Evolutionary conservation across 2,329 filamentous ascomycete species (phyloP).

Genomic region (Cercospora sp.): DNA sequence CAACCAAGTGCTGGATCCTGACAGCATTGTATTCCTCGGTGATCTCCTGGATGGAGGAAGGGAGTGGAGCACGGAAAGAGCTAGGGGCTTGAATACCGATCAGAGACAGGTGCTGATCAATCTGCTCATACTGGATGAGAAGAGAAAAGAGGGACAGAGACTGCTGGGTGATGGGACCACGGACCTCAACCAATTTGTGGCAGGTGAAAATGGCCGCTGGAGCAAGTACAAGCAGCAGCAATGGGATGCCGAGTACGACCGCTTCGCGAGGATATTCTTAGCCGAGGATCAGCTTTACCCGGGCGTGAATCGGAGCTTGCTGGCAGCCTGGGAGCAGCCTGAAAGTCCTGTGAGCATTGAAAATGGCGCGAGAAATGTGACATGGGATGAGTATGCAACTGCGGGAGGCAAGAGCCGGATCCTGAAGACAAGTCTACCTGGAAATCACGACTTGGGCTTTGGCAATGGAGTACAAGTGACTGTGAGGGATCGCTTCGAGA

Average conservation of each 20-base stretch:
- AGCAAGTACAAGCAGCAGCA: constrained; percentile 75
- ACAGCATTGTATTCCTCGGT: constrained; percentile 86
- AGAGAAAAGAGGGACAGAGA: constrained; percentile 28
- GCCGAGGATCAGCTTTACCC: constrained; percentile 40
- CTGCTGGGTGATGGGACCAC: constrained; percentile 21
- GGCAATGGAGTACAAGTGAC: constrained; percentile 77
- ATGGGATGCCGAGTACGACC: constrained; percentile 82
- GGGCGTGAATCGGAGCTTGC: constrained; percentile 21
- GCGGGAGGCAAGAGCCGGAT: constrained; percentile 69
- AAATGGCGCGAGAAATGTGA: constrained; percentile 58
- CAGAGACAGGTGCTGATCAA: constrained; percentile 29
- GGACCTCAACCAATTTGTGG: constrained; percentile 33
- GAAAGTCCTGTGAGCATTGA: constrained; percentile 27
- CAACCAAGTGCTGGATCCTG: constrained; percentile 73
- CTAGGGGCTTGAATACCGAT: constrained; percentile 24
- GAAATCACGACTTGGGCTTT: constrained; percentile 94
- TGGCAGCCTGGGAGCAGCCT: constrained; percentile 28
- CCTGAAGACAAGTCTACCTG: constrained; percentile 80
- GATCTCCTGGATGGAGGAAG: constrained; percentile 94
- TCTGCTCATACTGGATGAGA: constrained; percentile 23
- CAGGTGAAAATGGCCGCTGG: constrained; percentile 46
- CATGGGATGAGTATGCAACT: constrained; percentile 54
- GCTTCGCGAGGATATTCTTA: constrained; percentile 86
- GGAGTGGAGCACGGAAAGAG: constrained; percentile 77
- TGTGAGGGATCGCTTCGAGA: constrained; percentile 79